Evolutionary conservation across 805 yeast genomes (phyloP).

Genomic region (Pichia paraexigua): DNA sequence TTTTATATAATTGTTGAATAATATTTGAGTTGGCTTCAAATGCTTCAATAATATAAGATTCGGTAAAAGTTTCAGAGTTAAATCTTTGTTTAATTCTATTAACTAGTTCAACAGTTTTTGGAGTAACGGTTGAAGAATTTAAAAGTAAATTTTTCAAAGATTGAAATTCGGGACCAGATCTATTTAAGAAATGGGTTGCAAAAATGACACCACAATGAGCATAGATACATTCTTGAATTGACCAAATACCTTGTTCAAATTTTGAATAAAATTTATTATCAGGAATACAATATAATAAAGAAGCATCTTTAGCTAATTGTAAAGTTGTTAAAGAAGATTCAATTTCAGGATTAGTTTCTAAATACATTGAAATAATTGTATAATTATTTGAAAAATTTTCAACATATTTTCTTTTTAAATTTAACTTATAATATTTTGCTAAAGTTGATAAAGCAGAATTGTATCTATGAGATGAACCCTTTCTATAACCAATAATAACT

Average conservation of each 20-base stretch:
- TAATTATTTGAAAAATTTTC: slow-evolving; percentile 90
- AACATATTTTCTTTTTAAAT: slow-evolving; percentile 81
- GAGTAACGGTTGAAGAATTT: slow-evolving; percentile 45
- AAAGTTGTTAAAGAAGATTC: slow-evolving; percentile 48
- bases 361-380: slow-evolving; percentile 79
- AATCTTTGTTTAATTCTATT: slow-evolving; percentile 78
- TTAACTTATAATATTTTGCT: slow-evolving; percentile 81
- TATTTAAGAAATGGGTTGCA: slow-evolving; percentile 88
- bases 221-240: slow-evolving; percentile 89
- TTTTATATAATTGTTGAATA: slow-evolving; percentile 76
- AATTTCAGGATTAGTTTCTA: slow-evolving; percentile 56
- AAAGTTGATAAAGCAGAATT: slow-evolving; percentile 80
- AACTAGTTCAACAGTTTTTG: slow-evolving; percentile 68
- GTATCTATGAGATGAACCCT: slow-evolving; percentile 76
- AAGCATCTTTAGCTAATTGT: slow-evolving; percentile 91
- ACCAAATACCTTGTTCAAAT: slow-evolving; percentile 68
- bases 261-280: slow-evolving; percentile 69
- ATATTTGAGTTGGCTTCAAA: slow-evolving; percentile 63
- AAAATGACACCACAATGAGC: slow-evolving; percentile 91
- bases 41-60: slow-evolving; percentile 70
- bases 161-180: slow-evolving; percentile 85
- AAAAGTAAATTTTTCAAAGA: slow-evolving; percentile 53
- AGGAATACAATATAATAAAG: slow-evolving; percentile 85
- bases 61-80: slow-evolving; percentile 89
- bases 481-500: slow-evolving; percentile 81